Evolutionary conservation across 805 yeast genomes (phyloP).

Genomic region (Kazachstania bromeliacearum): DNA sequence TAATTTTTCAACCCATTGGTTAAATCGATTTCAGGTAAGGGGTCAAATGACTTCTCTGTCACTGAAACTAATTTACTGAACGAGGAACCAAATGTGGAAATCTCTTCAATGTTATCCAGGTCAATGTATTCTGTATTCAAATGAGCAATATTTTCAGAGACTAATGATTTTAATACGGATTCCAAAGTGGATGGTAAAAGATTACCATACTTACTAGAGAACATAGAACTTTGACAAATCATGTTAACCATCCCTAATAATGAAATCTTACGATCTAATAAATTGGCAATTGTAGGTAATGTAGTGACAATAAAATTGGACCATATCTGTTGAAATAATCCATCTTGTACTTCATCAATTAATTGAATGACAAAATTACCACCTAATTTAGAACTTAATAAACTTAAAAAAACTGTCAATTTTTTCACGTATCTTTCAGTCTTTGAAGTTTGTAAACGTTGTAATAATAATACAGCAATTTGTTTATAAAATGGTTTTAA

Average conservation of each 20-base stretch:
- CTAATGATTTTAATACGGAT: conserved; percentile 32
- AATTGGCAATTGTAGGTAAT: conserved; percentile 38
- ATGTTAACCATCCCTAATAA: conserved; percentile 43
- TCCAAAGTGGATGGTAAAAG: conserved; percentile 37
- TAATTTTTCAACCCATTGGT: conserved; percentile 20
- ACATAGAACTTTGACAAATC: conserved; percentile 27
- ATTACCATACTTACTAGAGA: conserved; percentile 34
- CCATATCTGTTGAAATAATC: conserved; percentile 43
- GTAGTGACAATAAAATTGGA: conserved; percentile 34
- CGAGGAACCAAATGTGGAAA: conserved; percentile 76
- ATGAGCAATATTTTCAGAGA: conserved; percentile 32
- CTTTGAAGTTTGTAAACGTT: conserved; percentile 69
- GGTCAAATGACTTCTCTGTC: conserved; percentile 56
- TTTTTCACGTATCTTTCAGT: conserved; percentile 74
- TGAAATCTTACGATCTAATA: conserved; percentile 47
- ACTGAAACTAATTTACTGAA: conserved; percentile 67
- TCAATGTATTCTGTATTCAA: conserved; percentile 32
- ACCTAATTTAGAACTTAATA: conserved; percentile 39
- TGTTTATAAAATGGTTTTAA: conserved; percentile 54
- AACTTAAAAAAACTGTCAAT: conserved; percentile 54
- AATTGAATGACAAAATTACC: conserved; percentile 51
- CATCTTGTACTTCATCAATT: conserved; percentile 64
- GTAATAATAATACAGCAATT: conserved; percentile 65
- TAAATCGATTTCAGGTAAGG: conserved; percentile 42
- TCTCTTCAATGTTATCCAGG: conserved; percentile 51